Base-by-base conservation (phyloP, 441 rosid genomes). In the Viola pubescens region DNA sequence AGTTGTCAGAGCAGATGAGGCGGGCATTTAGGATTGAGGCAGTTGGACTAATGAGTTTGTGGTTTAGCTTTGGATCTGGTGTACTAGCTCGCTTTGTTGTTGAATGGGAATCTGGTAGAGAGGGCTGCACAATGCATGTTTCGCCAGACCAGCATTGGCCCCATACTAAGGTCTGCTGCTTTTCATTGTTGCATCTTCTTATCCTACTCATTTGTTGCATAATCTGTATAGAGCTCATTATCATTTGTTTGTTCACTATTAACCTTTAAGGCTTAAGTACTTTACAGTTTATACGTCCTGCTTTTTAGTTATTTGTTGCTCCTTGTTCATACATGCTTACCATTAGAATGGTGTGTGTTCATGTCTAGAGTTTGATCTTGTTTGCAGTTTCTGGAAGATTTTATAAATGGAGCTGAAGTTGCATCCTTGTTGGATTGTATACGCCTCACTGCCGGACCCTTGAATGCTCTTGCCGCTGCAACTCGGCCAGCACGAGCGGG, bases 71-170 rank as follows among this genome's bases (percentile, higher is more conserved):
- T 76, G 97, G 97, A 52, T 77, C 99, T 37, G 88, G 88, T 38
- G 77, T 84, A 58, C 82, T 89, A 16, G 98, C 95, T 41, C 94
- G 98, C 56, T 91, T 94, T 80, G 96, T 91, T 77, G 98, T 94
- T 57, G 98, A 94, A 75, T 94, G 99, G 99, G 97, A 91, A 76
- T 81, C 96, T 8, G 91, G 88, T 73, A 94, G 83, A 77, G 95
- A 94, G 72, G 98, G 97, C 68, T 94, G 99, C 80, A 94, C 99
- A 34, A 89, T 91, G 98, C 99, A 89, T 72, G 99, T 94, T 73
- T 91, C 97, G 68, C 99, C 99, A 7, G 98, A 94, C 63, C 98
- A 91, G 76, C 94, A 82, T 64, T 94, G 99, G 99, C 99, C 98
- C 34, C 99, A 94, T 71, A 94, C 99, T 5, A 91, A 91, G 94